Base-by-base conservation (phyloP, 352 stramenopile genomes). In the Pythium periplocum region DNA sequence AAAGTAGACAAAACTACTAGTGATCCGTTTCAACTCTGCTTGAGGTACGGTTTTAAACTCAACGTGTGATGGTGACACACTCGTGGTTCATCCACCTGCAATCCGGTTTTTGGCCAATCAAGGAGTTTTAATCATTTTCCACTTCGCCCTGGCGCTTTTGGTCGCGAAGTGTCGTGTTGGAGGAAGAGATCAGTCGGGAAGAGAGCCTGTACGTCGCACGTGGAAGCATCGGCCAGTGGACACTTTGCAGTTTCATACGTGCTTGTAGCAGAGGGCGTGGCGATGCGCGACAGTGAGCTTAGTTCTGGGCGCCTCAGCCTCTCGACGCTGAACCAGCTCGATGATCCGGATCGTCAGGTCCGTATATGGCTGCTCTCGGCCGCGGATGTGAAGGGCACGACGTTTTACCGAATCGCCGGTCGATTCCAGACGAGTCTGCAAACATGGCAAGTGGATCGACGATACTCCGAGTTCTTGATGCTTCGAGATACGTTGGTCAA, bases 401-500 rank as follows among this genome's bases (percentile, higher is more conserved):
- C 81, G 53, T 78, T 71, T 49, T 92, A 90, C 64, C 75, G 77
- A 17, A 62, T 92, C 47, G 82, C 73, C 0, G 82, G 82, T 0
- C 77, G 82, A 9, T 89, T 92, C 59, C 68, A 66, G 8, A 64
- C 72, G 2, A 88, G 59, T 30, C 71, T 72, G 2, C 78, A 89
- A 62, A 86, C 77, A 48, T 92, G 82, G 82, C 77, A 92, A 49
- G 75, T 92, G n/a, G 73, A 84, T 52, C 79, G 81, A 30, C 77
- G 82, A 6, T 94, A 94, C 73, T 94, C 84, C 48, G 82, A 92
- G 62, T 94, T 94, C 59, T 66, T 91, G 30, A 63, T 70, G 49
- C 75, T 94, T 36, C 82, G 82, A 38, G 67, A 83, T 43, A 74
- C 83, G 54, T 67, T 94, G 8, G 66, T 90, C 68, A 89, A 87